A percentile compares a stretch with the other conserved stretches of the same genome.
These are phyloP conservation scores for Davidsoniella neocaledoniae DNA, from an alignment of 2,329 filamentous ascomycete genomes.

Conservation along the genomic window DNA sequence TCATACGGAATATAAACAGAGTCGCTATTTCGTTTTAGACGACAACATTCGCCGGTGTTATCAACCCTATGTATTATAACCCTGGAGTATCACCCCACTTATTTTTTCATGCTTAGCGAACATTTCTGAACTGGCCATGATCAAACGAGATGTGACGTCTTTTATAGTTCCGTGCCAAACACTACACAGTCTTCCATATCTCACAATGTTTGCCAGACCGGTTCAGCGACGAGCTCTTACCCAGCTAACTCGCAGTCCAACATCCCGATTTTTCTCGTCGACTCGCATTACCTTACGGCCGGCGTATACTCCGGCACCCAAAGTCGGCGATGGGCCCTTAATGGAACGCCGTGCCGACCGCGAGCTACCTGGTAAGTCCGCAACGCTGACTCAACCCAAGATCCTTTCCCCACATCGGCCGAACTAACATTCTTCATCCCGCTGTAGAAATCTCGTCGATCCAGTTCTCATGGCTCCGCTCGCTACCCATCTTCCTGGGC, in stretches of 20 bases:
- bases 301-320: slow-evolving; percentile 37
- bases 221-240: slow-evolving; percentile 6
- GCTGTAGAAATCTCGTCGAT: slow-evolving; percentile 25
- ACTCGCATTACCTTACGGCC: slow-evolving; percentile 23
- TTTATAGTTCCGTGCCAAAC: background rate
- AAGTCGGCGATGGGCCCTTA: slow-evolving; percentile 42
- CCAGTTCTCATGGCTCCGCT: slow-evolving; percentile 47
- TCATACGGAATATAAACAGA: no score
- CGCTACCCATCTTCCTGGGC: slow-evolving; percentile 64
- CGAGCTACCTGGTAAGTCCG: slow-evolving; percentile 41
- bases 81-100: background rate
- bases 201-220: slow-evolving; percentile 10
- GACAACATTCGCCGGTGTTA: no score
- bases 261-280: background rate
- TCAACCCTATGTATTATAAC: background rate
- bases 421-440: background rate
- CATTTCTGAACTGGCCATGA: background rate
- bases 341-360: slow-evolving; percentile 49
- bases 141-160: background rate
- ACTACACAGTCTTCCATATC: no score
- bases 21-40: no score
- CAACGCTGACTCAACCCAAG: background rate
- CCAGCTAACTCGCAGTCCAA: background rate
- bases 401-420: background rate
- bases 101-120: background rate